phyloP scores from a whole-genome alignment of 2,329 filamentous ascomycete species.

The Aspergillus fumigatiaffinis region DNA sequence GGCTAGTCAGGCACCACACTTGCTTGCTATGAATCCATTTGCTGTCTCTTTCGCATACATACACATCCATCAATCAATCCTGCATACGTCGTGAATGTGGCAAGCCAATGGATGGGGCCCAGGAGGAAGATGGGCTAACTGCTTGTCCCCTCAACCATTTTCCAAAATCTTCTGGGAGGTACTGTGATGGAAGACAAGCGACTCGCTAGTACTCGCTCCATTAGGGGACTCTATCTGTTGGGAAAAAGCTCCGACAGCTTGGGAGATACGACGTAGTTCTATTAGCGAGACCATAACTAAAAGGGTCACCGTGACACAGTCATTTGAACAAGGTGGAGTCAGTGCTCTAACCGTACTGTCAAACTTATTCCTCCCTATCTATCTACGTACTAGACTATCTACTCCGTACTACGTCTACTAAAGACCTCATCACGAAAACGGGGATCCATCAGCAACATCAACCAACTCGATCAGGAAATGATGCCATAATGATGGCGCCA shows the following conservation, averaged over 20 bases:
- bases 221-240: not conserved
- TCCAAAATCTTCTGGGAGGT: not conserved
- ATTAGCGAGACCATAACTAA: not conserved
- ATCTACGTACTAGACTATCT: not conserved
- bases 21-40: not conserved
- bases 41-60: not conserved
- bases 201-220: not conserved
- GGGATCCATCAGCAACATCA: not conserved
- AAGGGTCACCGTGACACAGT: not conserved
- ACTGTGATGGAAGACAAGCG: not conserved
- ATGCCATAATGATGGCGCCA: not conserved
- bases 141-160: not conserved
- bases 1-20: conserved; percentile 7
- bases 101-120: not conserved
- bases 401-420: not conserved
- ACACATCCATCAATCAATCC: not conserved
- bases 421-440: not conserved
- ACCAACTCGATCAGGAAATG: not conserved
- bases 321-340: not conserved
- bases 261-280: not conserved
- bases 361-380: not conserved
- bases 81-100: not conserved
- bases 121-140: not conserved
- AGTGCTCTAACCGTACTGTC: not conserved
- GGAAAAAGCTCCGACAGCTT: not conserved